Percentiles rank a stretch among this genome's conserved stretches.
Conservation (phyloP, 257 asterid species). For the Nicotiana obtusifolia region DNA sequence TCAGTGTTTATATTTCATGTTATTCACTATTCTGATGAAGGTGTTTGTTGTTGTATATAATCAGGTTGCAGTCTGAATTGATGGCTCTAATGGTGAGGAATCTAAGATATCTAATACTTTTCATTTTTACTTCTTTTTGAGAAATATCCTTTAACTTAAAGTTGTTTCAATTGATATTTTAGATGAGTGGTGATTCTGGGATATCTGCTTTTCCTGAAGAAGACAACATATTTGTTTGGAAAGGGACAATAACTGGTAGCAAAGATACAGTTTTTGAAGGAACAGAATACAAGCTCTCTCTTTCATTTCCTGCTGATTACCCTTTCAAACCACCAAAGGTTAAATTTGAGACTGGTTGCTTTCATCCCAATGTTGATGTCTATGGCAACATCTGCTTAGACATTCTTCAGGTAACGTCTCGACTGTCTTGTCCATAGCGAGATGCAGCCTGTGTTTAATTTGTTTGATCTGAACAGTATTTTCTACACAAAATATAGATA, state of each 20-base stretch:
- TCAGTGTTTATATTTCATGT: neutral
- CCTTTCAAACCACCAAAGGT: slow-evolving; percentile 95
- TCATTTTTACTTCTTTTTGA: neutral
- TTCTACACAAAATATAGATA: too few species aligned
- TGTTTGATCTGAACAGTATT: too few species aligned
- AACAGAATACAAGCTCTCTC: slow-evolving; percentile 79
- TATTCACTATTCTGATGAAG: neutral
- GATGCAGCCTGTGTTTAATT: too few species aligned
- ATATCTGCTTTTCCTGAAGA: slow-evolving; percentile 96
- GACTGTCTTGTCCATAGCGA: neutral
- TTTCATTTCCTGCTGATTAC: slow-evolving; percentile 67
- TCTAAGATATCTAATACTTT: neutral
- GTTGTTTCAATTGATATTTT: neutral
- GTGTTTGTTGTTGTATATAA: neutral
- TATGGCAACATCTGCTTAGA: slow-evolving; percentile 90
- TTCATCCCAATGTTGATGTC: slow-evolving; percentile 87
- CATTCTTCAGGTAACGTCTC: slow-evolving; percentile 60
- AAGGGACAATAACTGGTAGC: slow-evolving; percentile 89
- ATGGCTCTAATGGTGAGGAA: slow-evolving; percentile 91
- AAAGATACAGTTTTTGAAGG: slow-evolving; percentile 90
- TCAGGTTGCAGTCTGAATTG: slow-evolving; percentile 89
- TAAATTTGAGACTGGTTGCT: slow-evolving; percentile 86
- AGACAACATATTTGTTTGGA: slow-evolving; percentile 92
- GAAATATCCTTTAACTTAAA: neutral
- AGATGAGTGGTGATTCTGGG: slow-evolving; percentile 94